phyloP scores from a whole-genome alignment of 352 stramenopile species.

The Pilasporangium apinafurcum region DNA sequence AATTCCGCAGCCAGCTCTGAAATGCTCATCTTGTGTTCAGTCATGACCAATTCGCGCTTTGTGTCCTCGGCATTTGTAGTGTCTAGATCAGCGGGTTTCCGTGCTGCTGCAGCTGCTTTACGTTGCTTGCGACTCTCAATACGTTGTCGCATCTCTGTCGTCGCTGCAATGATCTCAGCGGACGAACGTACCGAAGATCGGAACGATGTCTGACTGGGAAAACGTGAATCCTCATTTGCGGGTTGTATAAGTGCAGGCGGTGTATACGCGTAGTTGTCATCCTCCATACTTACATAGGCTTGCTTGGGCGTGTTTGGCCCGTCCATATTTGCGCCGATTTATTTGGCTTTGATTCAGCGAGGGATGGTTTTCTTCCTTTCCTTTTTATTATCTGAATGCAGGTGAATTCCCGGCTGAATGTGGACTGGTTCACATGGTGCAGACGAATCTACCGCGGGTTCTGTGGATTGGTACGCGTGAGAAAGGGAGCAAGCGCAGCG shows the following conservation, averaged over 20 bases:
- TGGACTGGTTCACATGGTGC: no score
- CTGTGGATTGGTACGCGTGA: no score
- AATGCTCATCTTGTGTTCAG: conserved; percentile 46
- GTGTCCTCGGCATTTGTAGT: conserved; percentile 19
- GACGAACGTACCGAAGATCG: conserved; percentile 40
- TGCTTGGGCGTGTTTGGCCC: conserved; percentile 17
- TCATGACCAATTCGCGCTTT: conserved; percentile 42
- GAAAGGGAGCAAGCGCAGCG: no score
- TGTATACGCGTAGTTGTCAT: conserved; percentile 8
- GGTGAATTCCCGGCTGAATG: no score
- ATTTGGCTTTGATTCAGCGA: background rate
- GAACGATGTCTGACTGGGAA: conserved; percentile 11
- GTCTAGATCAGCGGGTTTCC: background rate
- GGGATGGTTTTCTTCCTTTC: background rate
- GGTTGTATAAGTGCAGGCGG: conserved; percentile 2
- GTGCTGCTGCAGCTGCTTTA: background rate
- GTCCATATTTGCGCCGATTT: conserved; percentile 14
- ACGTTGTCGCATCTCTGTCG: conserved; percentile 47
- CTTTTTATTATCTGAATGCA: no score
- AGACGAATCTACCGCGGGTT: no score
- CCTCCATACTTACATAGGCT: conserved; percentile 28
- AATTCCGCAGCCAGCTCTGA: conserved; percentile 36
- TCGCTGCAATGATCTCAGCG: conserved; percentile 45
- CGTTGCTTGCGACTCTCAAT: conserved; percentile 42
- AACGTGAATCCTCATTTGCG: no score